Evolutionary conservation across 2,329 filamentous ascomycete species (phyloP).

Genomic region (Metarhizium rileyi): DNA sequence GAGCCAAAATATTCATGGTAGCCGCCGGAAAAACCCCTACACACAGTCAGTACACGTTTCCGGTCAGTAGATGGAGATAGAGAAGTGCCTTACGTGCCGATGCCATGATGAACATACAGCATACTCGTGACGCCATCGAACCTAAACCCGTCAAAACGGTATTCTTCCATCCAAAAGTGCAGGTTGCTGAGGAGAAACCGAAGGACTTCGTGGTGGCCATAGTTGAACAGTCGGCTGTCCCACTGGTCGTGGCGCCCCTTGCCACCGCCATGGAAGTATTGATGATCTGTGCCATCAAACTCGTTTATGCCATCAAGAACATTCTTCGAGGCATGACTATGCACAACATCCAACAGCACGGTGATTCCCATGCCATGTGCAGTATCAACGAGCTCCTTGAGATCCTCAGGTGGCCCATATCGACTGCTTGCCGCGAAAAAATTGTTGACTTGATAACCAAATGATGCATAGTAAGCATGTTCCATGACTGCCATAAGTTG

Average conservation of each 20-base stretch:
- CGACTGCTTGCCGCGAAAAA: conserved; percentile 97
- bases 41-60: conserved; percentile 5
- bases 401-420: conserved; percentile 85
- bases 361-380: conserved; percentile 86
- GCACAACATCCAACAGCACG: conserved; percentile 88
- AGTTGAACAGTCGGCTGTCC: conserved; percentile 97
- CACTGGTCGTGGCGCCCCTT: conserved; percentile 87
- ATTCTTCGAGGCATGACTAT: conserved; percentile 97
- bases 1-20: conserved; percentile 97
- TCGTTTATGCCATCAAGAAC: conserved; percentile 89
- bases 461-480: conserved; percentile 98
- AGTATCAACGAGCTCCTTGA: conserved; percentile 94
- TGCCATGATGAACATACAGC: conserved; percentile 92
- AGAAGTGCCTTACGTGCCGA: conserved; percentile 66
- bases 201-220: conserved; percentile 86
- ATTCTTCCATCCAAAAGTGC: conserved; percentile 99
- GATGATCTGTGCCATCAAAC: conserved; percentile 90
- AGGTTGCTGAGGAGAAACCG: conserved; percentile 94
- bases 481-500: conserved; percentile 99
- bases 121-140: conserved; percentile 99
- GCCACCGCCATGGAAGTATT: conserved; percentile 84
- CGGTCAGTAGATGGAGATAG: background rate
- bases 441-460: conserved; percentile 97
- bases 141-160: conserved; percentile 90
- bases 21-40: conserved; percentile 85